A percentile compares a stretch with the other conserved stretches of the same genome.
Evolutionary conservation across 2,329 filamentous ascomycete genomes (phyloP).

Genomic region (Knufia petricola): DNA sequence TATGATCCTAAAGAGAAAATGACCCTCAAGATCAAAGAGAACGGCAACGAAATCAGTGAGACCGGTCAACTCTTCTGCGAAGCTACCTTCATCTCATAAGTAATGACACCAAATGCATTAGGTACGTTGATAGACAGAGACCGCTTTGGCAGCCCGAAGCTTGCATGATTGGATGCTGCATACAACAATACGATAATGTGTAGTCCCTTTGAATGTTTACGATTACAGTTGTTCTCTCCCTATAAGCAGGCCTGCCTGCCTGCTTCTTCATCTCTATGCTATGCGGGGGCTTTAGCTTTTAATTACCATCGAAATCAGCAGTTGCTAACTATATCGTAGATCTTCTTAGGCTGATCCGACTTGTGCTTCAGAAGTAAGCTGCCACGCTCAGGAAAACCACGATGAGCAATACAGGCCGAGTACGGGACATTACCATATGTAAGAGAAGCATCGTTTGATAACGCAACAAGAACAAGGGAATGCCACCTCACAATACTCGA

Average conservation of each 20-base stretch:
- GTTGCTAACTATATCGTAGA: no score
- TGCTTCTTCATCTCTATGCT: background rate
- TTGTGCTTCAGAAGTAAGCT: constrained; percentile 16
- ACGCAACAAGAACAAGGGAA: no score
- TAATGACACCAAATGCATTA: constrained; percentile 1
- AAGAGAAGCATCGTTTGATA: no score
- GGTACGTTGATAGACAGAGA: constrained; percentile 12
- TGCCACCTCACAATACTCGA: no score
- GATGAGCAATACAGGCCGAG: no score
- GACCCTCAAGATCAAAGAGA: constrained; percentile 73
- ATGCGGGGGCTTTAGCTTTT: no score
- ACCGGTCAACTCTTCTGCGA: constrained; percentile 74
- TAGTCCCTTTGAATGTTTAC: constrained; percentile 21
- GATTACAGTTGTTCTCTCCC: no score
- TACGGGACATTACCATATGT: no score
- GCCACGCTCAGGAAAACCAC: constrained; percentile 21
- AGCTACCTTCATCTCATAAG: constrained; percentile 85
- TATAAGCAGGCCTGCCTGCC: no score
- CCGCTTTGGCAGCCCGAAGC: constrained; percentile 21
- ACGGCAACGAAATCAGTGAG: constrained; percentile 68
- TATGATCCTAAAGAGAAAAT: constrained; percentile 59
- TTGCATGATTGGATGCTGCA: constrained; percentile 27
- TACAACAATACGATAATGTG: constrained; percentile 20
- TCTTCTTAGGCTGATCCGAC: background rate
- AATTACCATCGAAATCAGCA: no score